Evolutionary conservation across 1,139 yeast genomes (phyloP), one percentile per base, ranked within the genome.

Genomic region (Lodderomyces elongisporus): DNA sequence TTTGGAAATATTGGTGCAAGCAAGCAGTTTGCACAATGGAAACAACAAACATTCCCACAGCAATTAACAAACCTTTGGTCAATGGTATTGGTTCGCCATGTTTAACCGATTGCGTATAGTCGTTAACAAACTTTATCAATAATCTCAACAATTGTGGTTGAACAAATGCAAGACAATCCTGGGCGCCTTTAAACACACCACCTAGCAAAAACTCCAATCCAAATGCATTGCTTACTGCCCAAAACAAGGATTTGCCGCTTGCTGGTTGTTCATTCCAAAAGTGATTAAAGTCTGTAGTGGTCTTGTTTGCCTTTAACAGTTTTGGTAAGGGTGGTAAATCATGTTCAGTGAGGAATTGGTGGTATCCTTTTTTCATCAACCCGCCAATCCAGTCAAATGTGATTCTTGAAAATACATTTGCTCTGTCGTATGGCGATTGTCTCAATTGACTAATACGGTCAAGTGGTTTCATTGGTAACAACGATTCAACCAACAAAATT

Each of bases 341-440:
- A 2, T 66, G 63, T 49, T 84, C 91, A 8, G 80, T 73, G 45
- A 91, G 67, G 53, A 60, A 91, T 37, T 81, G 79, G 18, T 67
- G 58, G 52, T 84, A 85, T 16, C 99, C 99, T 38, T 73, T 74
- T 51, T 70, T 79, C 96, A 91, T 89, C 51, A 91, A 66, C 4
- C 81, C 85, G 2, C 89, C 77, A 94, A 91, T 84, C 99, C 99
- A 91, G 27, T 77, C 66, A 56, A 91, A 91, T 0, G 94, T 79
- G 38, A 93, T 65, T 41, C 75, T 71, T 13, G 94, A 78, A 49
- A 89, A 88, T 16, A 88, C 62, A 51, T 89, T 84, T 9, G 99
- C 95, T 24, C 62, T 61, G 48, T 89, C 97, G 42, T 74, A 79
- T 3, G 96, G 95, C 43, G 70, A 55, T 2, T 38, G 35, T 7